These are phyloP conservation scores for Kodamaea jinghongensis DNA, from an alignment of 805 yeast species.

Conservation along the genomic window DNA sequence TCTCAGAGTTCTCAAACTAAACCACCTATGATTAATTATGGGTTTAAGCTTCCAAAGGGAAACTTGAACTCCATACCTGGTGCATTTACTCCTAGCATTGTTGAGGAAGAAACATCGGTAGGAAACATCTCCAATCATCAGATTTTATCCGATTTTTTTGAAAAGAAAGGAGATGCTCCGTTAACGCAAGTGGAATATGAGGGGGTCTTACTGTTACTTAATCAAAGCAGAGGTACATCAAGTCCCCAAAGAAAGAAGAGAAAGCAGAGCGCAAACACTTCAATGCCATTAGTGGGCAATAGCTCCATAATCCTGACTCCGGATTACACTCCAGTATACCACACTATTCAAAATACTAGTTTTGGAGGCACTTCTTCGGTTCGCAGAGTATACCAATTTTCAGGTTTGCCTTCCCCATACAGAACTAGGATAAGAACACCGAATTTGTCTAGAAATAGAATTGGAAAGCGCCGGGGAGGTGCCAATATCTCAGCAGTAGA, in stretches of 20 bases:
- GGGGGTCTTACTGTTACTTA: constrained; percentile 54
- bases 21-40: too few relatives aligned
- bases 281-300: constrained; percentile 8
- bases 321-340: constrained; percentile 39
- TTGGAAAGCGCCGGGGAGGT: too few relatives aligned
- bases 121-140: constrained; percentile 41
- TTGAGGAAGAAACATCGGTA: background rate
- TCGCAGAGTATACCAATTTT: constrained; percentile 43
- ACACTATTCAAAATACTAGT: constrained; percentile 23
- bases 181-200: constrained; percentile 72
- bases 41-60: too few relatives aligned
- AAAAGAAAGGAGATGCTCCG: constrained; percentile 72
- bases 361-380: constrained; percentile 27
- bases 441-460: constrained; percentile 12
- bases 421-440: constrained; percentile 39
- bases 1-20: too few relatives aligned
- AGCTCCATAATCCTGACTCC: constrained; percentile 27
- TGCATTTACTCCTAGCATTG: constrained; percentile 6
- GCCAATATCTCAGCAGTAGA: too few relatives aligned
- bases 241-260: constrained; percentile 36
- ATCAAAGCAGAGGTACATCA: background rate
- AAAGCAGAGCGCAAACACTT: background rate
- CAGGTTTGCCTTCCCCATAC: constrained; percentile 46
- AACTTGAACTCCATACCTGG: constrained; percentile 8
- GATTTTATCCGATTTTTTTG: constrained; percentile 65